Evolutionary conservation across 352 stramenopile species (phyloP), one percentile per base, ranked within the genome.

Genomic region (Globisporangium ultimum): DNA sequence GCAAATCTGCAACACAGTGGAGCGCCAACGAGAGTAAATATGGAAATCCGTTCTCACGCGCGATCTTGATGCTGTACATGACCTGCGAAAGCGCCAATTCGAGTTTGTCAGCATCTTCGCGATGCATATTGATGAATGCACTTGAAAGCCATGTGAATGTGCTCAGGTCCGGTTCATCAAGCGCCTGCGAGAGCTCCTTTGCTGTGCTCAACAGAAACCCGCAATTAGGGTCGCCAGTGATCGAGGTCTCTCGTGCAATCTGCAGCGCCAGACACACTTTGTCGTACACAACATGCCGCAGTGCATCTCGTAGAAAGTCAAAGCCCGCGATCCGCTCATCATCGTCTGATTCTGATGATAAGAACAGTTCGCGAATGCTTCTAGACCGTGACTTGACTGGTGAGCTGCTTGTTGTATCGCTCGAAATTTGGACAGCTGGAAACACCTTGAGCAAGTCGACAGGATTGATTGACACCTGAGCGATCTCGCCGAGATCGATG

Each of bases 131-230:
- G 28, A 36, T 36, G 28, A 36, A 10, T 28, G 55, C 74, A 36
- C 72, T 80, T 3, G 67, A 62, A 36, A 84, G 62, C 74, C 69
- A 84, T 46, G 74, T 69, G 38, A 84, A 66, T 3, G 70, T 63
- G 38, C 66, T 52, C 41, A 84, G 52, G 55, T 84, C 74, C 0
- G 74, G 74, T 18, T 84, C 74, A 38, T 84, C 71, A 0, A 84
- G 64, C 10, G 67, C 63, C 24, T 61, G 52, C 0, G 74, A 55
- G 3, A 79, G 34, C 43, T 76, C 63, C 71, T 77, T 78, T 2
- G 74, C 69, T 38, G 70, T 78, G 21, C 67, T 67, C 2, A 84
- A 55, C 0, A 81, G 41, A 18, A 66, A 67, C 42, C 72, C 54
- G 32, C 67, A 69, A 2, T 68, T 61, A n/a, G 64, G 41, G 9